Base-by-base conservation (phyloP, 2,329 filamentous ascomycete species). In the Mycosphaerelloides madeirae region DNA sequence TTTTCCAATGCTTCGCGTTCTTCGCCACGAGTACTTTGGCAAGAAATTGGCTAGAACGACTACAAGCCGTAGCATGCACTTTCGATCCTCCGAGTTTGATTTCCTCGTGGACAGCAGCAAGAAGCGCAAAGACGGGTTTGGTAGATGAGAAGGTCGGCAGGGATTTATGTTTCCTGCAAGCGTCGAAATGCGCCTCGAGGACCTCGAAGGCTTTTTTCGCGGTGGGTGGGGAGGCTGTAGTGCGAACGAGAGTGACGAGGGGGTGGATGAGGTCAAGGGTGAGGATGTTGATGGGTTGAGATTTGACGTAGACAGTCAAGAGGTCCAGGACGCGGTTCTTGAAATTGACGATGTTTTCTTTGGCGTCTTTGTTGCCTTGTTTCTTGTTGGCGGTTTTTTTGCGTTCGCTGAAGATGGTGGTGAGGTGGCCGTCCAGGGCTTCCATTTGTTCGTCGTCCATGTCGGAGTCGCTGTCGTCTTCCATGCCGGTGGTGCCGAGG, bases 361-460 rank as follows among this genome's bases (percentile, higher is more conserved):
- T 93, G 43, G 91, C 90, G 48, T 91, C 85, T 62, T 87, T 87
- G 58, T 85, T 85, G 61, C 93, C 83, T 67, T 90, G 86, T 70
- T 90, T 93, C 61, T 85, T 84, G 63, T 77, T 83, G 29, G 54
- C 55, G 13, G 73, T 70, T 13, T 72, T 72, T 64, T 87, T 83
- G 38, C 83, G 81, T 54, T 90, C 83, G 54, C 83, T 81, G 75
- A 97, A 94, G 50, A 96, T 87, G 52, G 87, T 86, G 39, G 83
- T 80, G 3, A 98, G 79, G 61, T 91, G 84, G 9, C 79, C 78
- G 59, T 97, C 91, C 13, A 97, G 73, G 3, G 83, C 83, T 69
- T 95, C 83, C 93, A 97, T 97, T 63, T 95, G 85, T 14, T 91
- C 89, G 68, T 97, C 91, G 49, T 88, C 85, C 89, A 98, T 95